Evolutionary conservation across 2,329 filamentous ascomycete species (phyloP), one percentile per base, ranked within the genome.

Genomic region (Colletotrichum karsti): DNA sequence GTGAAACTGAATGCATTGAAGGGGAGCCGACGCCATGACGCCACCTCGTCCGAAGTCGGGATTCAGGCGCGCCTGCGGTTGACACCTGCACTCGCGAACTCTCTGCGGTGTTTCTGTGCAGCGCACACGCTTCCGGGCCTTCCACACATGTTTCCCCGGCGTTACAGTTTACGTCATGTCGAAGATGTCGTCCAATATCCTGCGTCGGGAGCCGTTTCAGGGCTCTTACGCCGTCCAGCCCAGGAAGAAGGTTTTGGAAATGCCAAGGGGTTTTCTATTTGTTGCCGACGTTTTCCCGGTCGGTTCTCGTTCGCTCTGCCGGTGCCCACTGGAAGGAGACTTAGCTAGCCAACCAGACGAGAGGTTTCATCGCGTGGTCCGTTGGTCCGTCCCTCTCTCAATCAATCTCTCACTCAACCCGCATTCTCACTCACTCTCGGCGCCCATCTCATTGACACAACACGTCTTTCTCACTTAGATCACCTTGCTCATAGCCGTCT

Each of bases 181-280:
- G 41, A 55, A n/a, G 7, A 26, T 64, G 44, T 67, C 64, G 64
- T 64, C 64, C 30, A 44, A 33, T 64, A 8, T 12, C 46, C 44
- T 67, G 64, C 39, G 37, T 60, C 64, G 51, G 37, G 30, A 39
- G 26, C 13, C 53, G 64, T 67, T 67, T 67, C 63, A 62, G 35
- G 5, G 12, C 30, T 33, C 30, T 10, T 10, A 33, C 30, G 30
- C 9, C 5, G 7, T n/a, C 30, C 9, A 10, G 30, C 30, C 15
- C 33, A 13, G 10, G 33, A 35, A 35, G 56, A 48, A 39, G 24
- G 48, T 54, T 55, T 63, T 51, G 50, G 28, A 30, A 42, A 48
- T 12, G 26, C 51, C 64, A 50, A 50, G 44, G 13, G 44, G n/a
- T n/a, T n/a, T n/a, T n/a, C n/a, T 5, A n/a, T 50, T 30, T 9